These are phyloP conservation scores for Nakazawaea ishiwadae DNA, from an alignment of 805 yeast genomes.

Conservation along the genomic window DNA sequence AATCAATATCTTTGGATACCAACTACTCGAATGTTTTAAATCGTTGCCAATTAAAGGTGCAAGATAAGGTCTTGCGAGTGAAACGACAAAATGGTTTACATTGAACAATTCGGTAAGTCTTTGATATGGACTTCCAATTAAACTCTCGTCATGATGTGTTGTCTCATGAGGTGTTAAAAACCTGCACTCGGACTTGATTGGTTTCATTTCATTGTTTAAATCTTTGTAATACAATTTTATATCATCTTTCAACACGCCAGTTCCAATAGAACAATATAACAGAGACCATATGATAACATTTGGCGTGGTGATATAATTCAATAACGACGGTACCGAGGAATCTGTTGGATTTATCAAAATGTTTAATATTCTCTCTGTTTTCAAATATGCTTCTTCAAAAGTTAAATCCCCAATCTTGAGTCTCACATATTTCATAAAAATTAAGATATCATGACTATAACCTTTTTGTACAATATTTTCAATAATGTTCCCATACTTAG, in stretches of 20 bases:
- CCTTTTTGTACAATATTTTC: constrained; percentile 76
- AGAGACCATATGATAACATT: constrained; percentile 90
- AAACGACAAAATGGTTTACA: constrained; percentile 88
- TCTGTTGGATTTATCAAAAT: constrained; percentile 81
- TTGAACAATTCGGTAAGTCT: constrained; percentile 88
- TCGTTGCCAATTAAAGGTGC: constrained; percentile 87
- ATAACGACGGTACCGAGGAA: constrained; percentile 60
- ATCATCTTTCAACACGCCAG: constrained; percentile 62
- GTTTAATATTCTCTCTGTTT: constrained; percentile 75
- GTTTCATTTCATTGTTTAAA: constrained; percentile 42
- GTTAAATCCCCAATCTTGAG: constrained; percentile 77
- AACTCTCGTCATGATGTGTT: constrained; percentile 21
- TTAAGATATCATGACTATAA: constrained; percentile 78
- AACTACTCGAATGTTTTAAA: constrained; percentile 52
- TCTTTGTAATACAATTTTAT: constrained; percentile 57
- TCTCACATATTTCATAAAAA: constrained; percentile 75
- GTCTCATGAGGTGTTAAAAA: constrained; percentile 40
- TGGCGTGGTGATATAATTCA: constrained; percentile 91
- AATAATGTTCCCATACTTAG: constrained; percentile 56
- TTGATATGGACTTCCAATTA: constrained; percentile 65
- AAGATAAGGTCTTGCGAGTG: constrained; percentile 88
- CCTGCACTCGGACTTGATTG: constrained; percentile 30
- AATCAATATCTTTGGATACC: constrained; percentile 33
- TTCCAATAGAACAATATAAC: constrained; percentile 77
- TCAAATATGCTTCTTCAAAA: constrained; percentile 86